These are phyloP conservation scores for Nicotiana knightiana DNA, from an alignment of 257 asterid genomes.

Conservation along the genomic window DNA sequence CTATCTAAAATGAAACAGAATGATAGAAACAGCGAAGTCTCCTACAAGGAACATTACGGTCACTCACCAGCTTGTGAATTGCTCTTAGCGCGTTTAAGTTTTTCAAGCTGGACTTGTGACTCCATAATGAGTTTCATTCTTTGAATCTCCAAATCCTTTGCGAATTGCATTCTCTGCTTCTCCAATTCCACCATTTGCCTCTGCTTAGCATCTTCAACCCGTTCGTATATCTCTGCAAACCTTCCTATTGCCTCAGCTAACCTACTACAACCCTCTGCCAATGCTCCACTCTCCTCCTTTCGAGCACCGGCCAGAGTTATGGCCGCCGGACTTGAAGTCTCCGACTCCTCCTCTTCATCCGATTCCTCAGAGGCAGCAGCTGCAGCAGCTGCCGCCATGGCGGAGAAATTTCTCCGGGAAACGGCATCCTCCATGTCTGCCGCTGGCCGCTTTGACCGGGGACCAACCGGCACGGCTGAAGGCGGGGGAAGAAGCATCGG, in stretches of 20 bases:
- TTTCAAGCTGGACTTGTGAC: slow-evolving; percentile 62
- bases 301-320: slow-evolving; percentile 9
- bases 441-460: slow-evolving; percentile 64
- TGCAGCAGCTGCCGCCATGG: slow-evolving; percentile 60
- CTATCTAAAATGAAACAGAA: background rate
- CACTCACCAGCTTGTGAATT: slow-evolving; percentile 45
- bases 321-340: slow-evolving; percentile 16
- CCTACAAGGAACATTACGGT: background rate
- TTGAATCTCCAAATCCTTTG: slow-evolving; percentile 81
- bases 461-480: slow-evolving; percentile 82
- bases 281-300: slow-evolving; percentile 24
- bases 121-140: slow-evolving; percentile 76
- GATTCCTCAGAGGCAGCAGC: slow-evolving; percentile 46
- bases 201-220: slow-evolving; percentile 77
- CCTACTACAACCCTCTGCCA: slow-evolving; percentile 40
- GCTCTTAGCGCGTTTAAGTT: slow-evolving; percentile 45
- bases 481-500: slow-evolving; percentile 34
- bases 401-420: slow-evolving; percentile 56
- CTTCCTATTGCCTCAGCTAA: slow-evolving; percentile 68
- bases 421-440: slow-evolving; percentile 26
- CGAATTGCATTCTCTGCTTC: slow-evolving; percentile 79
- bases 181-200: slow-evolving; percentile 82
- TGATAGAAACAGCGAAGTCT: background rate
- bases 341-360: slow-evolving; percentile 31
- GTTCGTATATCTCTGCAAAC: slow-evolving; percentile 56